Evolutionary conservation across 768 basidiomycete species (phyloP).

Genomic region (Termitomyces sp.): DNA sequence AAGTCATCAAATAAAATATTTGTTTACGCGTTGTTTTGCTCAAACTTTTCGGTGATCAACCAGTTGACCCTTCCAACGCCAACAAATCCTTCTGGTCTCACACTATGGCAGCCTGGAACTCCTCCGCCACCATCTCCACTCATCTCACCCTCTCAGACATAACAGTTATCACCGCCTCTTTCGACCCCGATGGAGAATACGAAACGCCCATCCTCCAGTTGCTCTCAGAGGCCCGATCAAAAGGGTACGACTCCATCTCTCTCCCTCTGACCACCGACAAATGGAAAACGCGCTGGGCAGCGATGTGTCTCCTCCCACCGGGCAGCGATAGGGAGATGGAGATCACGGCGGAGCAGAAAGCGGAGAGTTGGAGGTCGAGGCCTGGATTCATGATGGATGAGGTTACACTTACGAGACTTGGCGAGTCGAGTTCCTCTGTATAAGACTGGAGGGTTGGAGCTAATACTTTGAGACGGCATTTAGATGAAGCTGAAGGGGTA

Average conservation of each 20-base stretch:
- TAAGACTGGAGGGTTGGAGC: background rate
- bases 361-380: slow-evolving; percentile 84
- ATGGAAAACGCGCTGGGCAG: slow-evolving; percentile 87
- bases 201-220: slow-evolving; percentile 52
- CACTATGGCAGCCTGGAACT: slow-evolving; percentile 34
- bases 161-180: background rate
- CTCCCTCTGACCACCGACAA: slow-evolving; percentile 85
- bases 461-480: background rate
- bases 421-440: slow-evolving; percentile 38
- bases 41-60: background rate
- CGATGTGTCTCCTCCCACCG: slow-evolving; percentile 76
- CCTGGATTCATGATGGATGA: slow-evolving; percentile 81
- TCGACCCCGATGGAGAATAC: slow-evolving; percentile 9
- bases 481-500: slow-evolving; percentile 73
- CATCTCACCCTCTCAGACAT: slow-evolving; percentile 9
- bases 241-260: slow-evolving; percentile 74
- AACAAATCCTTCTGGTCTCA: background rate
- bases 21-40: slow-evolving; percentile 13
- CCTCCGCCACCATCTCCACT: slow-evolving; percentile 20
- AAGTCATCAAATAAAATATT: background rate
- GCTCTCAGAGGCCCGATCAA: slow-evolving; percentile 47
- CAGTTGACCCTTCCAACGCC: too few species aligned
- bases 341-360: slow-evolving; percentile 50
- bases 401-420: slow-evolving; percentile 86
- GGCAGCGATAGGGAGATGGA: slow-evolving; percentile 36